These are phyloP conservation scores for Hirschioporus abietinus DNA, from an alignment of 768 basidiomycete genomes.

Conservation along the genomic window DNA sequence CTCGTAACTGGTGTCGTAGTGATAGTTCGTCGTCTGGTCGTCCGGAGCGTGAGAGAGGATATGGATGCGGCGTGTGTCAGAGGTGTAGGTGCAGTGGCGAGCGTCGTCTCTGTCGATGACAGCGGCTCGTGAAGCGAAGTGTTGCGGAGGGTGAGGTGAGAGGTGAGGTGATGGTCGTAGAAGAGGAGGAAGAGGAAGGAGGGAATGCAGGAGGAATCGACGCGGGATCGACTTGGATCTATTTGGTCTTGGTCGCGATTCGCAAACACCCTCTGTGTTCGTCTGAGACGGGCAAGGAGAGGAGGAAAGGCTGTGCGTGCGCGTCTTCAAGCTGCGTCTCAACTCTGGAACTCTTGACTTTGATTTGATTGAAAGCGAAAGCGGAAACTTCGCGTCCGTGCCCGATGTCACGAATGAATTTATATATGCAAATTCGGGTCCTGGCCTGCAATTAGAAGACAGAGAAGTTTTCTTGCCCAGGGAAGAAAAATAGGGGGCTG, in stretches of 20 bases:
- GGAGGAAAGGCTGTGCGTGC: not conserved
- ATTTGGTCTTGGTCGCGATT: not conserved
- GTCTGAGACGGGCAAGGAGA: not conserved
- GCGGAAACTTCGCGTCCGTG: not conserved
- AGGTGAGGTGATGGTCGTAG: not conserved
- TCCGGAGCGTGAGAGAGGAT: too few relatives aligned
- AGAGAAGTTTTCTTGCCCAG: not conserved
- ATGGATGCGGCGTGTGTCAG: not conserved
- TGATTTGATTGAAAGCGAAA: not conserved
- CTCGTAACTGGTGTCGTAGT: too few relatives aligned
- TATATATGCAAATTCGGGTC: not conserved
- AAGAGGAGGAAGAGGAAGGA: not conserved
- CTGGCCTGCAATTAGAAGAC: not conserved
- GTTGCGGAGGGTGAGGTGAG: not conserved
- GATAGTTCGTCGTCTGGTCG: too few relatives aligned
- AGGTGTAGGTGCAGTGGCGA: not conserved
- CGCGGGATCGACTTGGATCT: not conserved
- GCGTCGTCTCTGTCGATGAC: not conserved
- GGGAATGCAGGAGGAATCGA: too few relatives aligned
- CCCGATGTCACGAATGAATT: not conserved
- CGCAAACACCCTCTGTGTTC: not conserved
- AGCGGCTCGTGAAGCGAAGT: not conserved
- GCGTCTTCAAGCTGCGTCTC: too few relatives aligned
- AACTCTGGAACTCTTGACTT: too few relatives aligned
- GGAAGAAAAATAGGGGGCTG: not conserved